Conservation (phyloP, 1,284 basidiomycete species). For the Ceratobasidium sp. region DNA sequence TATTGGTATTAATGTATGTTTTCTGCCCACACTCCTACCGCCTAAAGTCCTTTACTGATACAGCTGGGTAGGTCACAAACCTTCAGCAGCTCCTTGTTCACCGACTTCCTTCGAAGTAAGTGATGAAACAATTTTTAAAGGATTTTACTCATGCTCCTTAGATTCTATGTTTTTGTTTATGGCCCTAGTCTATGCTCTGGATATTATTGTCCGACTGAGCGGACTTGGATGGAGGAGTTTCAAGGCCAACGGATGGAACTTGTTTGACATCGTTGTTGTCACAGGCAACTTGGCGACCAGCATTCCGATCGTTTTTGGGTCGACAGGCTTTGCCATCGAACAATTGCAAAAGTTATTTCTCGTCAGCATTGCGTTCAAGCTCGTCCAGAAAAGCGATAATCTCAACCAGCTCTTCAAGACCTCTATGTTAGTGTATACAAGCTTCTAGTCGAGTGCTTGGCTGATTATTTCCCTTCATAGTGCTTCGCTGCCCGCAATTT, state of each 20-base stretch:
- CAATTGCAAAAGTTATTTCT: slow-evolving; percentile 96
- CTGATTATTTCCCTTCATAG: slow-evolving; percentile 54
- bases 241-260: slow-evolving; percentile 87
- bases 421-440: slow-evolving; percentile 69
- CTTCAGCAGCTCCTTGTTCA: slow-evolving; percentile 63
- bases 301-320: slow-evolving; percentile 70
- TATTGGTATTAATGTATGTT: slow-evolving; percentile 78
- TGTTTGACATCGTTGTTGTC: slow-evolving; percentile 88
- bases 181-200: slow-evolving; percentile 76
- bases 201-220: slow-evolving; percentile 77
- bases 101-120: slow-evolving; percentile 74
- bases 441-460: background rate
- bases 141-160: slow-evolving; percentile 49
- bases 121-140: background rate
- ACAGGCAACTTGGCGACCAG: slow-evolving; percentile 86
- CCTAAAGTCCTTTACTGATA: background rate
- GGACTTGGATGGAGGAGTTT: slow-evolving; percentile 89
- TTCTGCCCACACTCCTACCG: slow-evolving; percentile 4
- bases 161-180: slow-evolving; percentile 81
- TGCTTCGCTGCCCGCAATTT: slow-evolving; percentile 85
- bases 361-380: slow-evolving; percentile 91
- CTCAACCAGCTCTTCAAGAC: slow-evolving; percentile 98
- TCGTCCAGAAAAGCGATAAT: slow-evolving; percentile 87
- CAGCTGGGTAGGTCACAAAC: slow-evolving; percentile 74
- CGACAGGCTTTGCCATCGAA: slow-evolving; percentile 60